Evolutionary conservation across 352 stramenopile genomes (phyloP), one percentile per base, ranked within the genome.

Genomic region (Phytophthora colocasiae): DNA sequence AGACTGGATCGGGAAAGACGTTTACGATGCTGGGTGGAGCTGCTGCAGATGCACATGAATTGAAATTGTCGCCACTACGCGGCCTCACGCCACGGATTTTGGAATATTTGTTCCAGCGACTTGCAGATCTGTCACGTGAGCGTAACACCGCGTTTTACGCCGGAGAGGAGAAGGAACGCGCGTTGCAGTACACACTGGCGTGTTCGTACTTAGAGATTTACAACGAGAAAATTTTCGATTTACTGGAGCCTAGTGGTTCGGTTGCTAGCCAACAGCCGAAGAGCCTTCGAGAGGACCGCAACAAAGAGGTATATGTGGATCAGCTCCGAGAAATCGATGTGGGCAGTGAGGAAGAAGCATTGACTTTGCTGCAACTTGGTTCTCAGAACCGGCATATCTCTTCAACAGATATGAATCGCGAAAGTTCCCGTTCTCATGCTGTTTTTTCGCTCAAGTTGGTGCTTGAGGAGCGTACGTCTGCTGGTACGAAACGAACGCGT

Each of bases 371-470:
- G 19, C 80, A 92, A 12, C 50, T 91, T 14, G 89, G 89, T 31
- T 85, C 82, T 1, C 73, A 73, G n/a, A 99, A 92, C 31, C 87
- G 97, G 10, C 98, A 96, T 27, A 98, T 98, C 53, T 97, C 92
- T 5, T 90, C 92, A 2, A 99, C 98, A 0, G 82, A 98, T 32
- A 99, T 99, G 98, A 99, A 99, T 77, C 76, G 89, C 24, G 96
- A 97, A 63, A 98, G 90, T 39, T 99, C 93, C 59, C 84, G 98
- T 11, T 98, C 94, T 0, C 97, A 99, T 69, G 96, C 97, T 6
- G 97, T 99, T 22, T 99, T 99, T 65, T 98, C 96, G 12, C 81
- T 99, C 19, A 91, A 95, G 48, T 56, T 99, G 40, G 85, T 98
- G 60, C 89, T 92, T 22, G 89, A 78, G 3, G 69, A 93, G 46